Evolutionary conservation across 164 flowering plant species (phyloP), one percentile per base, ranked within the genome.

Genomic region (Macadamia tetraphylla): DNA sequence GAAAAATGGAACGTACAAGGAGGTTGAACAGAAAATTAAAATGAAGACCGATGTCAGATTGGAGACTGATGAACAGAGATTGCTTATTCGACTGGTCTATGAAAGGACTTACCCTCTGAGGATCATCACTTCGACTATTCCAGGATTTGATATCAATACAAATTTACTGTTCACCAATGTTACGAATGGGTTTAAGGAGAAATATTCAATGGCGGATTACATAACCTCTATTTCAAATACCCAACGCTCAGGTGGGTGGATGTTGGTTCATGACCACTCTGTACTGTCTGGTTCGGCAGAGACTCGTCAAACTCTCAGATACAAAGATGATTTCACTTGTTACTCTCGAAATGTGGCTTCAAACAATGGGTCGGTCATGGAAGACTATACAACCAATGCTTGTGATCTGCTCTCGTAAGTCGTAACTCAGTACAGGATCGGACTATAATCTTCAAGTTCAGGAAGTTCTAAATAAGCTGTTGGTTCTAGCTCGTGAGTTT

Each of bases 181-280:
- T 56, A 75, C 83, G 13, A 79, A 85, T 65, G 73, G 71, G 0
- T 29, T 77, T 62, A 60, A 70, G 32, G 88, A 84, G 76, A 76
- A 59, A 35, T 63, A 29, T 52, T 65, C 72, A 11, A 11, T 13
- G 81, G 77, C 15, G 52, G 62, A 1, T 31, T 29, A 11, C 46
- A 48, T 10, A 77, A 11, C 71, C 58, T 17, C 43, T 3, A 18
- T 82, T 42, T 6, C 58, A 0, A 88, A 90, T 73, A 76, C 17
- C 10, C 97, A 93, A 80, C 73, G 65, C 9, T 81, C 83, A 0
- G 64, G 58, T 0, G 95, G 97, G 14, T 87, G 91, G 91, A 88
- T 90, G 91, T 55, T 74, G 71, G 88, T 89, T n/a, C 75, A 77
- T 72, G 95, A 79, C 76, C 87, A 86, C 44, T 72, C 80, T 17